Evolutionary conservation across 805 yeast species (phyloP).

Genomic region (Saturnispora kantuleensis): DNA sequence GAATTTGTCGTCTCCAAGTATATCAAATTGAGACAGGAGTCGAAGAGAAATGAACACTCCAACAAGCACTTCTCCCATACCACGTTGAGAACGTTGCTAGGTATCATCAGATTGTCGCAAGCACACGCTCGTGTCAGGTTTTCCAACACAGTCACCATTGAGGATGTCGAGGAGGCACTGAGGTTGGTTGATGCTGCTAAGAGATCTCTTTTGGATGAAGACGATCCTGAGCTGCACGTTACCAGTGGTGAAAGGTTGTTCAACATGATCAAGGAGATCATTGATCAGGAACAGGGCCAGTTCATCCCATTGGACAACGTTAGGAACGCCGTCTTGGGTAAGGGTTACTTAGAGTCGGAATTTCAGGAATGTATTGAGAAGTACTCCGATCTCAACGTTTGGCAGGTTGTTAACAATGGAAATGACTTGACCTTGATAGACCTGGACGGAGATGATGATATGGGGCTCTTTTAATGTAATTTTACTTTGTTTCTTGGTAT

Average conservation of each 20-base stretch:
- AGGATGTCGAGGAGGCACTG: conserved; percentile 93
- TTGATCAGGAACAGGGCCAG: conserved; percentile 21
- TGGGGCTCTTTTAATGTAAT: conserved; percentile 1
- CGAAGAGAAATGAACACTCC: conserved; percentile 68
- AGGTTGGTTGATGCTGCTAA: conserved; percentile 82
- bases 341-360: conserved; percentile 77
- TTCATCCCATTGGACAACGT: conserved; percentile 38
- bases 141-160: conserved; percentile 54
- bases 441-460: conserved; percentile 24
- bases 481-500: not conserved
- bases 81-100: conserved; percentile 90
- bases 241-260: conserved; percentile 61
- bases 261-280: conserved; percentile 49
- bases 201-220: conserved; percentile 58
- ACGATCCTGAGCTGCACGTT: conserved; percentile 44
- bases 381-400: conserved; percentile 60
- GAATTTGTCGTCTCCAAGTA: conserved; percentile 80
- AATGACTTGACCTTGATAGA: conserved; percentile 50
- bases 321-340: conserved; percentile 56
- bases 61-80: conserved; percentile 78
- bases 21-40: conserved; percentile 87
- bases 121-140: conserved; percentile 89
- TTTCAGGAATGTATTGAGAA: conserved; percentile 66
- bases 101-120: conserved; percentile 85
- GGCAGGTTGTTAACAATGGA: conserved; percentile 69